Base-by-base conservation (phyloP, 2,329 filamentous ascomycete species). In the Trichoderma sp. region DNA sequence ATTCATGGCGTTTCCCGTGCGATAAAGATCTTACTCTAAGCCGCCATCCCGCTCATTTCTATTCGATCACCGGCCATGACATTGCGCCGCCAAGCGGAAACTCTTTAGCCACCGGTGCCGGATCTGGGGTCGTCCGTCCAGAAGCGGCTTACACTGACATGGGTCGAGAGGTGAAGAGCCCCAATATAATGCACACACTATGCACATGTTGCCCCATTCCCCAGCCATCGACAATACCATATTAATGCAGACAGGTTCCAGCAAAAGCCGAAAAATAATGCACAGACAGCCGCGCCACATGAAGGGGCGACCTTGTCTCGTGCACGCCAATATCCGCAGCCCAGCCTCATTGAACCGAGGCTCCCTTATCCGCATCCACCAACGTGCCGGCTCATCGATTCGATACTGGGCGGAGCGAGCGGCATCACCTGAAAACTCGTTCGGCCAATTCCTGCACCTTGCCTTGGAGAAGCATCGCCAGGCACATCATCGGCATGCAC, bases 401-500 rank as follows among this genome's bases (percentile, higher is more conserved):
- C 50, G 61, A 64, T 64, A 54, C 48, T 56, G 50, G 48, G 61
- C 61, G 61, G 50, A 64, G 61, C 48, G 60, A 64, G 60, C 48
- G 34, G 48, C 45, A 39, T 17, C 32, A 39, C 32, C 35, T 35
- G 50, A 48, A 50, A 52, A 17, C n/a, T 39, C 22, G 34, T 53
- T 34, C 25, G 10, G 27, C 17, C 45, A 27, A 52, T 52, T 63
- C 32, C 19, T 27, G 29, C 22, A 32, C 34, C 45, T 29, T 27
- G 22, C 50, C 50, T 10, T 29, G 9, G 29, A 54, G 52, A 32
- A 65, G 52, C 60, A 54, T 54, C 50, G 60, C 50, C 50, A 64
- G 60, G 59, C 48, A 56, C 35, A 57, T 64, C 63, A 29, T 48
- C 57, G 57, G 57, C 57, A 68, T 68, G 66, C 63, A 65, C 50